Evolutionary conservation across 202 grass and related monocot species (phyloP), one percentile per base, ranked within the genome.

Genomic region (Panicum virgatum): DNA sequence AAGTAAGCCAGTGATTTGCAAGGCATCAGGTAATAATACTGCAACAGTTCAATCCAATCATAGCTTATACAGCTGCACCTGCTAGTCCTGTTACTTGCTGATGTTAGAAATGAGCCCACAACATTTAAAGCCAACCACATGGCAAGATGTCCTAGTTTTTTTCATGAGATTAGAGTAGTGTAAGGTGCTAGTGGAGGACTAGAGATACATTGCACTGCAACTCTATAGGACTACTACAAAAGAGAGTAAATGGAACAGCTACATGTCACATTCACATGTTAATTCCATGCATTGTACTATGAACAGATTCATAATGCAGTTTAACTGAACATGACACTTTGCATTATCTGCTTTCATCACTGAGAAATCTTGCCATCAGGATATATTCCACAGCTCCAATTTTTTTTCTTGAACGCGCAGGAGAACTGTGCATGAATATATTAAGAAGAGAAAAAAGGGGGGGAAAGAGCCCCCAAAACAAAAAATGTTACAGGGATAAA

Each of bases 101-200:
- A n/a, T n/a, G n/a, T n/a, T n/a, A n/a, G 30, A 69, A 69, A 81
- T 19, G 65, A 48, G 62, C 13, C 65, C 34, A 78, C 20, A 87
- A 7, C 56, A 88, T 64, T 78, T 65, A 83, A 82, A 88, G 42
- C 43, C 26, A 78, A 71, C 34, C 40, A 58, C 46, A 87, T 80
- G 78, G 78, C 64, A 80, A 58, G n/a, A 58, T 53, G 46, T 18
- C 80, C 56, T 72, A 52, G 59, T n/a, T 48, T 22, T n/a, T 22
- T 75, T 75, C 39, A 39, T 10, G 54, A 44, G 56, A 18, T 26
- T 54, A 44, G 42, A 65, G 20, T 54, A 40, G 27, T 76, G 39
- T 50, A 81, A 9, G 71, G 38, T 71, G 25, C 14, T 30, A 5
- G 42, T 76, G 18, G 38, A 20, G 43, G 59, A 5, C 32, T 76